Conservation (phyloP, 352 stramenopile genomes). For the Saprolegnia parasitica region DNA sequence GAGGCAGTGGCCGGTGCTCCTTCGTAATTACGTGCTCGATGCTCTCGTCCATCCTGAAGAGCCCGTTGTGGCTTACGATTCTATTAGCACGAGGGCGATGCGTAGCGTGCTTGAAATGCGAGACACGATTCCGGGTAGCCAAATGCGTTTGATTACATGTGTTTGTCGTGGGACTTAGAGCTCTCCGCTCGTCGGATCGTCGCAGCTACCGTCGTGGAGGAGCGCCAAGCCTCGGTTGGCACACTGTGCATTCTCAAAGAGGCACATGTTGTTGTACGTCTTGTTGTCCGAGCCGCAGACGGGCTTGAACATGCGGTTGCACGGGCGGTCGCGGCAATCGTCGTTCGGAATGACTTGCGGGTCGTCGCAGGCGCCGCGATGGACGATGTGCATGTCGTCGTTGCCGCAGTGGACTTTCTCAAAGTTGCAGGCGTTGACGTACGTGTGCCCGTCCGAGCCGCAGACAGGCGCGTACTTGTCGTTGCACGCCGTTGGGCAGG, state of each 20-base stretch:
- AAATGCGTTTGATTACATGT: too few relatives aligned
- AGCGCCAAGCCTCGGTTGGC: too few relatives aligned
- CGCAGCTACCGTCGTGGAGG: too few relatives aligned
- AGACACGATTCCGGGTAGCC: too few relatives aligned
- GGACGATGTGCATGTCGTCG: conserved; percentile 2
- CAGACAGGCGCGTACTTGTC: conserved; percentile 21
- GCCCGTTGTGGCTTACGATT: too few relatives aligned
- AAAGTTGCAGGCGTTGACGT: conserved; percentile 33
- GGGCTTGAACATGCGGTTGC: conserved; percentile 19
- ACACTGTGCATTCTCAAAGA: conserved; percentile 45
- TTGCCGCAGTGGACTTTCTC: conserved; percentile 24
- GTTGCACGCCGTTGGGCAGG: not conserved
- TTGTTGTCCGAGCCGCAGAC: conserved; percentile 52
- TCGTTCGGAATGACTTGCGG: not conserved
- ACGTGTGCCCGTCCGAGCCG: conserved; percentile 30
- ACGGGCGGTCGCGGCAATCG: not conserved
- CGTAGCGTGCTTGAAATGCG: too few relatives aligned
- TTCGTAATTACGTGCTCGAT: too few relatives aligned
- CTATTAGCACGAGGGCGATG: too few relatives aligned
- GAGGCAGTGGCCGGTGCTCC: too few relatives aligned
- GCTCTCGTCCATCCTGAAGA: too few relatives aligned
- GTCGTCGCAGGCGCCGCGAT: conserved; percentile 12
- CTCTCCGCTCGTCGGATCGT: too few relatives aligned
- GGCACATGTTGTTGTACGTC: conserved; percentile 53
- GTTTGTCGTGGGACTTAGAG: too few relatives aligned